A percentile compares a stretch with the other conserved stretches of the same genome.
These are phyloP conservation scores for Pseudoturritis turrita DNA, from an alignment of 345 rosid species.

Conservation along the genomic window DNA sequence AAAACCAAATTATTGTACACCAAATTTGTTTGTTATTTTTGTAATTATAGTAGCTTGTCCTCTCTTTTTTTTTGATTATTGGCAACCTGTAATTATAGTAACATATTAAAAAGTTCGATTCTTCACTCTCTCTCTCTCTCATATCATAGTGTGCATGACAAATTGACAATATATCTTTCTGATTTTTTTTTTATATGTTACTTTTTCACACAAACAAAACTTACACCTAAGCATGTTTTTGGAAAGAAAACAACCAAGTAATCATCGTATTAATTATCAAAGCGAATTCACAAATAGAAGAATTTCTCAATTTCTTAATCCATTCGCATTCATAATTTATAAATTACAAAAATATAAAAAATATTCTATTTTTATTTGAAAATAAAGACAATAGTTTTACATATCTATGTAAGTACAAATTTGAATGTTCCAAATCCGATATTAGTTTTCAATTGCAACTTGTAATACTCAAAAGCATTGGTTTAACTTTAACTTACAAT, in stretches of 20 bases:
- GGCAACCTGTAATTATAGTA: constrained; percentile 4
- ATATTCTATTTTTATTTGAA: too few species aligned
- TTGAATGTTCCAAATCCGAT: too few species aligned
- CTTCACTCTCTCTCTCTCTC: neutral
- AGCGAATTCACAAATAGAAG: neutral
- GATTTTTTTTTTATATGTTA: neutral
- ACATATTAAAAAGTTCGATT: neutral
- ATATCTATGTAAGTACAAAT: too few species aligned
- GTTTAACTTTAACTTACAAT: neutral
- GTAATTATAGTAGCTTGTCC: neutral
- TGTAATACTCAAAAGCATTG: neutral
- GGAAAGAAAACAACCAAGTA: neutral
- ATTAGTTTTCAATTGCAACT: too few species aligned
- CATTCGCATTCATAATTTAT: neutral
- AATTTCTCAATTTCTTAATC: neutral
- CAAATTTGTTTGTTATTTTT: neutral
- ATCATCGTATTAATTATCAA: neutral
- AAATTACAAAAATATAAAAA: too few species aligned
- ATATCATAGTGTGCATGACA: too few species aligned
- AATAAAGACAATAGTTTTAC: too few species aligned
- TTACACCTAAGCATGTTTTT: neutral
- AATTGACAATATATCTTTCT: neutral
- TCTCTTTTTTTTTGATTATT: neutral
- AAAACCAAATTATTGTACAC: neutral
- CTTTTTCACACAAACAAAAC: neutral